Conservation (phyloP, 2,329 filamentous ascomycete genomes). For the Alternaria sp. region DNA sequence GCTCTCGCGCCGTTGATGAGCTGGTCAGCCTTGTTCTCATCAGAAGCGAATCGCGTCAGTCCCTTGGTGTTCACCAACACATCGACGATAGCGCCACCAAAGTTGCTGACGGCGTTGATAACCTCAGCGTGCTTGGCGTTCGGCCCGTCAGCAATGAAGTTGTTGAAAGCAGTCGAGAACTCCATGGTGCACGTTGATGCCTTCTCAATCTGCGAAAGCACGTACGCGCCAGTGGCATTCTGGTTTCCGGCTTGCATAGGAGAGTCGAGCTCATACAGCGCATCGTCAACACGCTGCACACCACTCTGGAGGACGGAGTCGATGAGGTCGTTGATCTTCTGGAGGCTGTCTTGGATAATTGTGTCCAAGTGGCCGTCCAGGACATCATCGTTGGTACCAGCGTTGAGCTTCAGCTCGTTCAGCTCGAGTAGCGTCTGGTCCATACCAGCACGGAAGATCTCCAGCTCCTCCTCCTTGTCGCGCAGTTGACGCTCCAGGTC, state of each 20-base stretch:
- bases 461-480: conserved; percentile 96
- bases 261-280: conserved; percentile 95
- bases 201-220: conserved; percentile 96
- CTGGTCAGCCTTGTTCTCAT: conserved; percentile 92
- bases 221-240: conserved; percentile 92
- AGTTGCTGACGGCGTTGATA: conserved; percentile 89
- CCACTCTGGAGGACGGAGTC: conserved; percentile 94
- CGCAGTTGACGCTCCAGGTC: conserved; percentile 85
- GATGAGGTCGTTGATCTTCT: conserved; percentile 96
- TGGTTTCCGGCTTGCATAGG: conserved; percentile 99
- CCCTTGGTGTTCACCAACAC: conserved; percentile 97
- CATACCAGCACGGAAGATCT: conserved; percentile 98
- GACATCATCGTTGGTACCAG: conserved; percentile 73
- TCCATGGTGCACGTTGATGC: conserved; percentile 93
- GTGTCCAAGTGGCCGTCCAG: conserved; percentile 91
- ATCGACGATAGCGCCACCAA: conserved; percentile 88
- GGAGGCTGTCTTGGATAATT: conserved; percentile 81
- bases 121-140: conserved; percentile 89
- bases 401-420: conserved; percentile 75
- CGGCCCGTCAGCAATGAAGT: conserved; percentile 95
- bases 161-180: conserved; percentile 97
- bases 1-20: conserved; percentile 82
- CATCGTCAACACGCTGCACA: conserved; percentile 92
- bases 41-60: conserved; percentile 87
- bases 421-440: conserved; percentile 93